Evolutionary conservation across 1,284 basidiomycete genomes (phyloP).

Genomic region (Tremellales sp.): DNA sequence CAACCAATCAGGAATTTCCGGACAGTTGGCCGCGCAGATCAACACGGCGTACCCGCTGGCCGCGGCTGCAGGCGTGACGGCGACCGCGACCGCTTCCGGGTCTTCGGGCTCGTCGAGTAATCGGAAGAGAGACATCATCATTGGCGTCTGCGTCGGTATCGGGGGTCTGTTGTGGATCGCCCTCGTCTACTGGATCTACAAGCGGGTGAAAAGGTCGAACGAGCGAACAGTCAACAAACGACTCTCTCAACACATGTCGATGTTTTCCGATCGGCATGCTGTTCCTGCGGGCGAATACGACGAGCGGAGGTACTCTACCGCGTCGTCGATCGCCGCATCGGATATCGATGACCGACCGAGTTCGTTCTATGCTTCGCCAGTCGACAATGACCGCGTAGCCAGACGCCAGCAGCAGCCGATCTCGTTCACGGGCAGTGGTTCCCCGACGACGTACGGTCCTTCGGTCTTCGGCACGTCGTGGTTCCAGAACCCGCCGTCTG

Average conservation of each 20-base stretch:
- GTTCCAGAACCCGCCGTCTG: slow-evolving; percentile 8
- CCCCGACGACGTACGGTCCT: slow-evolving; percentile 5
- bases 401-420: slow-evolving; percentile 18
- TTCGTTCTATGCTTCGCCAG: slow-evolving; percentile 49
- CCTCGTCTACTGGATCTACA: slow-evolving; percentile 48
- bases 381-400: slow-evolving; percentile 44
- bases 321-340: slow-evolving; percentile 41
- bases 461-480: slow-evolving; percentile 15
- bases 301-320: slow-evolving; percentile 31
- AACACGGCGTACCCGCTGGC: slow-evolving; percentile 46
- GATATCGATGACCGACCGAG: slow-evolving; percentile 49
- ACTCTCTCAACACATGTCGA: slow-evolving; percentile 49
- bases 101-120: slow-evolving; percentile 13
- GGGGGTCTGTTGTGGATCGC: slow-evolving; percentile 47
- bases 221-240: slow-evolving; percentile 47
- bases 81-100: slow-evolving; percentile 4
- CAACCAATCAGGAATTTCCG: slow-evolving; percentile 45
- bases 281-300: slow-evolving; percentile 14
- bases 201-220: slow-evolving; percentile 45
- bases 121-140: slow-evolving; percentile 45
- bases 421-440: slow-evolving; percentile 11
- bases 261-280: slow-evolving; percentile 33
- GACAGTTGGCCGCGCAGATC: slow-evolving; percentile 47
- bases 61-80: slow-evolving; percentile 20
- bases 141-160: slow-evolving; percentile 48